Evolutionary conservation across 139 green algal genomes (phyloP), one percentile per base, ranked within the genome.

Genomic region (Chlamydomonas incerta): DNA sequence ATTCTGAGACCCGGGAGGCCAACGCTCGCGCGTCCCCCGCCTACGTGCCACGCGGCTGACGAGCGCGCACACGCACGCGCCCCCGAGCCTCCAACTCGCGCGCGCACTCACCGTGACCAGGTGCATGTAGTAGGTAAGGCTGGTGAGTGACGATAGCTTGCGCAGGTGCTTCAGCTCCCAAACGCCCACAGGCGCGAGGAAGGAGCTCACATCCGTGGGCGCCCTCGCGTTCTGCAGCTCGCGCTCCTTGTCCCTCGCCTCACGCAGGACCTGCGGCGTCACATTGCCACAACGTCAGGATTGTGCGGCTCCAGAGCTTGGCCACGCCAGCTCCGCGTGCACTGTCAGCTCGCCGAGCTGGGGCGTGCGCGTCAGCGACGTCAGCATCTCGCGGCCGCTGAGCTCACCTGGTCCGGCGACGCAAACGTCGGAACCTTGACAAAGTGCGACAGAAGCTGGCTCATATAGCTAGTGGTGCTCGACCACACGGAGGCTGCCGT

Each of bases 151-250:
- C 67, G 85, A 91, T n/a, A 95, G 86, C 87, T 92, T 90, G 6
- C 94, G 90, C 17, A 95, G 82, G 75, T 95, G 89, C 41, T 91
- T 89, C 57, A 87, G 74, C 80, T 96, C 93, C 88, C 93, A 91
- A 20, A 93, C 66, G 29, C 89, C 89, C 34, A 90, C 83, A 0
- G 89, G 71, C 28, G 58, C 72, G 31, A 97, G 73, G 71, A 91
- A 95, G 31, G 80, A 34, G 21, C 68, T 81, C n/a, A 95, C 92
- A 81, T 95, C 91, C 17, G 90, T 68, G n/a, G 84, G 88, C 29
- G 81, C 81, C 33, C 75, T 74, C 1, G 67, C 13, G n/a, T 24
- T 55, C 33, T 83, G 72, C 11, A 77, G 52, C 82, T 88, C 82
- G 0, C 74, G 73, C 63, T 83, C 82, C 72, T 75, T 88, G 24